Base-by-base conservation (phyloP, 257 asterid species). In the Vinca minor region DNA sequence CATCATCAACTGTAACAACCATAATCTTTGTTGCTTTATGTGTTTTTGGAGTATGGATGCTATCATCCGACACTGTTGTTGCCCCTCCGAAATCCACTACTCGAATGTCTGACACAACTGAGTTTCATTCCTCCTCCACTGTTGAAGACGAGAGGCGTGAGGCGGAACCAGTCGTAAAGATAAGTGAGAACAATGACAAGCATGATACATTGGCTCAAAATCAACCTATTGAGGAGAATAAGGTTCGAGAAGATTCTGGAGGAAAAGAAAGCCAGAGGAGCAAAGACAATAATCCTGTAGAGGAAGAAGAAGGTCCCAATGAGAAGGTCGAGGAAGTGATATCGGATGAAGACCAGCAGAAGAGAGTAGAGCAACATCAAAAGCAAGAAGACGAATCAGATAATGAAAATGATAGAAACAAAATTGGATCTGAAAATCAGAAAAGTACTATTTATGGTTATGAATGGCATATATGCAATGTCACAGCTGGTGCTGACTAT, bases 401-500 rank as follows among this genome's bases (percentile, higher is more conserved):
- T 32, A 79, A 77, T 46, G 84, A 92, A 74, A 92, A 88, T 69
- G 98, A 83, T 67, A 83, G 90, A 66, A 76, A 86, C 61, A 74
- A 77, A 28, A 69, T 68, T 2, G 84, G 75, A 38, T 64, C 81
- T 20, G 68, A 71, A 18, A 72, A 83, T 47, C 75, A 76, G 57
- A 81, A 80, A 36, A 65, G 48, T 9, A 69, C 65, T 38, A 48
- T 15, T 18, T 13, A 74, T 1, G 82, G 69, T 28, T 44, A 70
- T 63, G 73, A 69, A 61, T 90, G 97, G 97, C 63, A 73, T 68
- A 69, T 87, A 28, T 90, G 97, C 69, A 84, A 90, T 48, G 88
- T 64, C 49, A 79, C 86, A 26, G 95, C 95, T 26, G 87, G 81
- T 50, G 66, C 83, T 35, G 97, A 90, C 62, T 87, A 87, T 59